Conservation (phyloP, 257 asterid species). For the Parsonsia alboflavescens region DNA sequence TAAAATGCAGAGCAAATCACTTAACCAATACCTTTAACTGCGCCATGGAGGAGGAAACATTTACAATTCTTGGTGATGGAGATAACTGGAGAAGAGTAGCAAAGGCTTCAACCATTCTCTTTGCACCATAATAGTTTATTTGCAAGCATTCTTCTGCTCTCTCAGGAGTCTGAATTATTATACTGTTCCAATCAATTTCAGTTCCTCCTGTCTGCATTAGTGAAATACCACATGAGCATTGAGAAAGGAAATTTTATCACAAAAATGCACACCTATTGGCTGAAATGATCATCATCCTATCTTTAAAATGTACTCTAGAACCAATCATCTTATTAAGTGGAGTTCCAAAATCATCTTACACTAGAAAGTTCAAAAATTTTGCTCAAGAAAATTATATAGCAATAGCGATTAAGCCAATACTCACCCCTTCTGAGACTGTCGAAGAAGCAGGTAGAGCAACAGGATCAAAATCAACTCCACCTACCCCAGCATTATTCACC, state of each 20-base stretch:
- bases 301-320: no score
- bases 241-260: no score
- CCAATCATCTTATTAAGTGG: no score
- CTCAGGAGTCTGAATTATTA: slow-evolving; percentile 21
- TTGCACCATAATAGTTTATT: slow-evolving; percentile 38
- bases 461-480: slow-evolving; percentile 1
- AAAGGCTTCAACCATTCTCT: slow-evolving; percentile 26
- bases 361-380: no score
- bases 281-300: no score
- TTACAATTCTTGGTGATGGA: slow-evolving; percentile 34
- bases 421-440: background rate
- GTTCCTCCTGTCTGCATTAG: slow-evolving; percentile 14
- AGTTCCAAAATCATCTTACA: no score
- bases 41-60: slow-evolving; percentile 11
- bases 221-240: no score
- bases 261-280: no score
- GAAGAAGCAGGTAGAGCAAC: background rate
- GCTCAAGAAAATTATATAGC: no score
- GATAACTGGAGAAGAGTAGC: slow-evolving; percentile 30
- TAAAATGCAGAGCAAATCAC: no score
- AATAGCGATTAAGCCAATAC: background rate
- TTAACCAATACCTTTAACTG: slow-evolving; percentile 6
- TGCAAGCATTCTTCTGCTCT: slow-evolving; percentile 23
- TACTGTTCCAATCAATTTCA: background rate
- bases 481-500: slow-evolving; percentile 18